Evolutionary conservation across 148 eudicot genomes (phyloP), one percentile per base, ranked within the genome.

Genomic region (Heliamphora exappendiculata): DNA sequence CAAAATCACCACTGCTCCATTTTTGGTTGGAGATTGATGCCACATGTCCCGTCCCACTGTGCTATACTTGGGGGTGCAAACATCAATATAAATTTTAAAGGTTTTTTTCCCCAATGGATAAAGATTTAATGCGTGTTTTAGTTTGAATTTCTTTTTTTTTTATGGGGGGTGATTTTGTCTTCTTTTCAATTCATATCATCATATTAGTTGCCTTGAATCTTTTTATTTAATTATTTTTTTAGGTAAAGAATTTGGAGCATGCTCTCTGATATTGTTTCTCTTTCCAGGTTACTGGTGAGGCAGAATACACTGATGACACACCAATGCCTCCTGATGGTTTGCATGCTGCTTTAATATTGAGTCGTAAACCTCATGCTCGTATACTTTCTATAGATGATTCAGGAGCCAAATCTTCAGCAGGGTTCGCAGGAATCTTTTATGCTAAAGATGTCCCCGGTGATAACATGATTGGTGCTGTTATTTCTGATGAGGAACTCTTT

Each of bases 361-460:
- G 99, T 78, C 85, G 75, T 81, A 96, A 93, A 85, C 97, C 99
- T 81, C 97, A 96, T 91, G 99, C 99, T 81, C 91, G 93, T 72
- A 86, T 96, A 78, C 70, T 91, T 65, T 89, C 93, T 4, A 93
- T 96, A 67, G 87, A 96, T 80, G 97, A 96, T 84, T 84, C 87
- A 39, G 89, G 63, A 76, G 97, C 95, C 47, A 88, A 84, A 81
- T 84, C 84, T 75, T 91, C 93, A 33, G 89, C 92, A 55, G 99
- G 98, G 67, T 78, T 86, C 81, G 97, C 87, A 29, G 99, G 99
- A 69, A 77, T 93, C 41, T 93, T 87, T 79, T 90, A 77, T 42
- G 94, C 95, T 47, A 96, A 88, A 79, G 92, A 96, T 81, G 82
- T 96, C 24, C 98, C 98, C n/a, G 91, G 92, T 65, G 87, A 84